Evolutionary conservation across 306 rosid genomes (phyloP).

Genomic region (Quercus mongolica): DNA sequence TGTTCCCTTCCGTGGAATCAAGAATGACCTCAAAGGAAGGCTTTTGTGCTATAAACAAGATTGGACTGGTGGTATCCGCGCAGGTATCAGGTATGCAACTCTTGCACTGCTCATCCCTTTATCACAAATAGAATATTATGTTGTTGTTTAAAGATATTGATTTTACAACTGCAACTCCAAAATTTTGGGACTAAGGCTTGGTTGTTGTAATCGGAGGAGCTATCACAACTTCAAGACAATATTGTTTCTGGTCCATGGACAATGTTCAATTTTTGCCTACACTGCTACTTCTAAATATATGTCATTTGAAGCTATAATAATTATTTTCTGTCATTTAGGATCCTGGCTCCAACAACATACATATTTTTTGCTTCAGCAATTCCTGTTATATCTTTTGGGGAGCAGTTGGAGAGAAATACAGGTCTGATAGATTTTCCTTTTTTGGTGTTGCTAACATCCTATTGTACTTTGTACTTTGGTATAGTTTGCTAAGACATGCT

Average conservation of each 20-base stretch:
- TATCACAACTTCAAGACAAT: neutral
- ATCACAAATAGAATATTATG: neutral
- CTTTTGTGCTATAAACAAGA: constrained; percentile 86
- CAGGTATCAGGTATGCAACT: constrained; percentile 77
- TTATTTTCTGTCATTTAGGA: constrained; percentile 45
- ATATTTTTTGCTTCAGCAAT: constrained; percentile 98
- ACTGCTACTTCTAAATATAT: neutral
- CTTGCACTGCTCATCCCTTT: neutral
- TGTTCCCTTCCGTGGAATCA: constrained; percentile 93
- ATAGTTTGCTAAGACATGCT: constrained; percentile 33
- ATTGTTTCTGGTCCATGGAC: neutral
- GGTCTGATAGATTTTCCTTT: constrained; percentile 31
- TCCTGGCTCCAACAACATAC: constrained; percentile 95
- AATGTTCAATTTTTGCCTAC: neutral
- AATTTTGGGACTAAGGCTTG: no score
- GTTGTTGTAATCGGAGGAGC: neutral
- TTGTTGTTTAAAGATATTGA: constrained; percentile 9
- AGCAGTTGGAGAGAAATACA: constrained; percentile 85
- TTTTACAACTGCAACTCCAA: neutral
- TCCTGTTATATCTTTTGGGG: constrained; percentile 96
- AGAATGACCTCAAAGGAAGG: constrained; percentile 82
- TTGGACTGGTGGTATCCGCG: constrained; percentile 76
- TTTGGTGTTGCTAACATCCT: constrained; percentile 20
- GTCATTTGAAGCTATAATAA: constrained; percentile 9
- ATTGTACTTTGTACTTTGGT: constrained; percentile 14